Evolutionary conservation across 2,329 filamentous ascomycete genomes (phyloP), one percentile per base, ranked within the genome.

Genomic region (Septoria petroselini): DNA sequence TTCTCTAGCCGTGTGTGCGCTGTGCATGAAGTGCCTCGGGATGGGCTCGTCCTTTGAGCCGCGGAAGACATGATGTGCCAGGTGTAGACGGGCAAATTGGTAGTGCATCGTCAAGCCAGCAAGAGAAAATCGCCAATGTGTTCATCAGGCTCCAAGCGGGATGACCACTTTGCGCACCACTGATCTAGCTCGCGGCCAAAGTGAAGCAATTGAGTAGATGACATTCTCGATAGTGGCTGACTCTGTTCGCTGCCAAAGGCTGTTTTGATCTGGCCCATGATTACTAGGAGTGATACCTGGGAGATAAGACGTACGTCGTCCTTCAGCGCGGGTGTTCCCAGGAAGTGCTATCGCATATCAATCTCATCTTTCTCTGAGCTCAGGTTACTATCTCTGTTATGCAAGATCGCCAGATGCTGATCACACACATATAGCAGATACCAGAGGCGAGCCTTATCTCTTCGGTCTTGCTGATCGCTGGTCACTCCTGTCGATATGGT

Each of bases 381-480:
- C 15, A 82, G 77, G 7, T 82, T 76, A 0, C 79, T 76, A 1
- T 78, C 77, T 2, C 81, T 71, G 2, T 79, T 79, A 46, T 84
- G 83, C 0, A 82, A 68, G 17, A 82, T 83, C 14, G 79, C 80
- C 21, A 84, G 79, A 62, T 85, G 82, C 53, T 83, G 81, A 58
- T 85, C 82, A 59, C 81, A 84, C 1, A 83, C 79, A 58, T 84
- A 85, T 0, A 83, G 66, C 27, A 82, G 62, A 62, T 82, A 84
- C 81, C 81, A 84, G 9, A 84, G 65, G 15, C 81, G 72, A 3
- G 81, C 73, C 29, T 76, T 74, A 50, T 82, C 78, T 48, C 73
- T 71, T 0, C 72, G 72, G 35, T 77, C 48, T 15, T 33, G n/a
- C 23, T 27, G 14, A 11, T 73, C 9, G 71, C 68, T 9, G 65